These are phyloP conservation scores for Sugiyamaella castrensis DNA, from an alignment of 1,139 yeast species.

Conservation along the genomic window DNA sequence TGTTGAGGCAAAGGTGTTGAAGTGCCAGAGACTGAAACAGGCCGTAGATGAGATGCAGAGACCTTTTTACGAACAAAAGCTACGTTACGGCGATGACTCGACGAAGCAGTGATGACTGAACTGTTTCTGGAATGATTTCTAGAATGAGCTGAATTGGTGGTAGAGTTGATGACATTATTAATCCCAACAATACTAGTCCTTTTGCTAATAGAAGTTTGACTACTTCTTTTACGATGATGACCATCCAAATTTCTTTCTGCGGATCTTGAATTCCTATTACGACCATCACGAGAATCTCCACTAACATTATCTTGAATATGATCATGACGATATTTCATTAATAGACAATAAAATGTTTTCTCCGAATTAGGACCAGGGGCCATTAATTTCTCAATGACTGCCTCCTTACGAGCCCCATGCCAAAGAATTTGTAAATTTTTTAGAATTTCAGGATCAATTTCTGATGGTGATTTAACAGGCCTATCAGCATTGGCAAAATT, in stretches of 20 bases:
- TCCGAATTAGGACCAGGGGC: constrained; percentile 69
- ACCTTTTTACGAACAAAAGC: constrained; percentile 18
- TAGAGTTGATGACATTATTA: neutral
- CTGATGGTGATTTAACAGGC: constrained; percentile 51
- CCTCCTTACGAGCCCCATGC: constrained; percentile 74
- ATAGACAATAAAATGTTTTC: constrained; percentile 81
- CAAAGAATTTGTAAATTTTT: constrained; percentile 84
- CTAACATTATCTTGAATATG: constrained; percentile 39
- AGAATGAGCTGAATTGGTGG: constrained; percentile 18
- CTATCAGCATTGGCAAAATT: constrained; percentile 26
- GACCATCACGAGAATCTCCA: neutral
- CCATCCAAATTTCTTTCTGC: neutral
- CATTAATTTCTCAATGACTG: constrained; percentile 58
- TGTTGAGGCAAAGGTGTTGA: constrained; percentile 8
- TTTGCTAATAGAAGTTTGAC: constrained; percentile 5
- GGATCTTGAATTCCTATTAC: constrained; percentile 5
- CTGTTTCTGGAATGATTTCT: constrained; percentile 26
- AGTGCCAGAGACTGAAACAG: neutral
- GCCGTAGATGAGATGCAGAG: constrained; percentile 10
- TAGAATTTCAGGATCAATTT: constrained; percentile 78
- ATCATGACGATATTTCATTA: constrained; percentile 80
- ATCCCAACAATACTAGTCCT: neutral
- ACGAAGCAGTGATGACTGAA: constrained; percentile 28
- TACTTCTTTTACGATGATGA: constrained; percentile 10
- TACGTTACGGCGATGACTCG: constrained; percentile 27